Base-by-base conservation (phyloP, 2,329 filamentous ascomycete genomes). In the Fusarium decemcellulare region DNA sequence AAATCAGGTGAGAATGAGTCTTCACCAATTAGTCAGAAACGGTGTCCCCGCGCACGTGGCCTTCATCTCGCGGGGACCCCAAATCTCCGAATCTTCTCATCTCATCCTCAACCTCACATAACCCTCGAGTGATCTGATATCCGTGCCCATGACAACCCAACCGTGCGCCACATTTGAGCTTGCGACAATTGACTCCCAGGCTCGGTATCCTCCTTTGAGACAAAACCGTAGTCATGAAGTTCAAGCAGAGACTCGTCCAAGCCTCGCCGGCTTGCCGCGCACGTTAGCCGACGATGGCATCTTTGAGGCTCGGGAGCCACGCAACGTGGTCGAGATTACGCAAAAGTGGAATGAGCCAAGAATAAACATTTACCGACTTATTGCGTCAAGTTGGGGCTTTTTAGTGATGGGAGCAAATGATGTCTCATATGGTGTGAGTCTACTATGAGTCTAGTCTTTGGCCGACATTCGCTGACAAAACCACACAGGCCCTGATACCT, bases 321-420 rank as follows among this genome's bases (percentile, higher is more conserved):
- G 34, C 4, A 51, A 51, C 18, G 32, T 51, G 16, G 32, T 51
- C 18, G 32, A 37, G 15, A 32, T 51, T 8, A 51, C 47, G 14
- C 47, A 51, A 18, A 51, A 37, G 37, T 51, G 47, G 47, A 51
- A 51, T 18, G 8, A 37, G 1, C 47, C 47, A 4, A 37, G 36
- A 12, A 37, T 51, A 14, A 51, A 51, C 9, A 23, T 37, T 9
- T 51, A n/a, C 8, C 47, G 47, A n/a, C 16, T 27, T 18, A 36
- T 36, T 6, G n/a, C 47, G n/a, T 23, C 32, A 4, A 23, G 30
- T 37, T 37, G 32, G 47, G 47, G 32, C 32, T 51, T 51, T 16
- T 36, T 51, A n/a, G 47, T 51, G n/a, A 37, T 51, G 18, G 48
- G 48, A n/a, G 48, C 48, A 10, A 51, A 51, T 39, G 48, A 51